Conservation (phyloP, 768 basidiomycete genomes). For the Pleurotus ostreatus region DNA sequence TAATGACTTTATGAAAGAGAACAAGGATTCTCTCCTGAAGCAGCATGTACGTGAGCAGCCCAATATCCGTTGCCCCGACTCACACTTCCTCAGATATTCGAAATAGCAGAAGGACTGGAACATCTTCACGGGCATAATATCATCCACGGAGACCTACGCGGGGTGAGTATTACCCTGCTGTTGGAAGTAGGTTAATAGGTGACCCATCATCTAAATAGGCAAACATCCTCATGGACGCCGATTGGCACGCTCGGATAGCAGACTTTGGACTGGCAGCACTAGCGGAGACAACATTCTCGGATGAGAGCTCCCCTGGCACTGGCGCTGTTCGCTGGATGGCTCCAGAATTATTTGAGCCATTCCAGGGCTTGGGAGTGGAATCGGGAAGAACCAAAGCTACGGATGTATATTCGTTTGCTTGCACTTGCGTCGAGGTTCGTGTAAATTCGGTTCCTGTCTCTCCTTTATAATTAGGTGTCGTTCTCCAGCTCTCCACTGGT, state of each 20-base stretch:
- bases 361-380: neutral
- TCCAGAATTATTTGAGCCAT: neutral
- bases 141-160: neutral
- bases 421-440: slow-evolving; percentile 4
- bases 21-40: neutral
- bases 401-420: slow-evolving; percentile 7
- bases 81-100: slow-evolving; percentile 6
- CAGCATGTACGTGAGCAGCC: neutral
- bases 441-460: too few relatives aligned
- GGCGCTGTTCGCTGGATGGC: slow-evolving; percentile 7
- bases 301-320: neutral
- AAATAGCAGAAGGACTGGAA: slow-evolving; percentile 24
- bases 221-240: neutral
- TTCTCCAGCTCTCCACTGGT: too few relatives aligned
- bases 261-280: neutral
- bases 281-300: neutral
- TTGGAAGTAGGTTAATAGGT: neutral
- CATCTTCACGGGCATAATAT: slow-evolving; percentile 17
- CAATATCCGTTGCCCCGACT: neutral
- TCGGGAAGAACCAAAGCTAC: neutral
- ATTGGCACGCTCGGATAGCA: neutral
- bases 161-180: neutral
- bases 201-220: neutral
- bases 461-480: too few relatives aligned
- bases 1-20: slow-evolving; percentile 14